phyloP scores from a whole-genome alignment of 2,329 filamentous ascomycete species.

The Berkeleyomyces rouxiae region DNA sequence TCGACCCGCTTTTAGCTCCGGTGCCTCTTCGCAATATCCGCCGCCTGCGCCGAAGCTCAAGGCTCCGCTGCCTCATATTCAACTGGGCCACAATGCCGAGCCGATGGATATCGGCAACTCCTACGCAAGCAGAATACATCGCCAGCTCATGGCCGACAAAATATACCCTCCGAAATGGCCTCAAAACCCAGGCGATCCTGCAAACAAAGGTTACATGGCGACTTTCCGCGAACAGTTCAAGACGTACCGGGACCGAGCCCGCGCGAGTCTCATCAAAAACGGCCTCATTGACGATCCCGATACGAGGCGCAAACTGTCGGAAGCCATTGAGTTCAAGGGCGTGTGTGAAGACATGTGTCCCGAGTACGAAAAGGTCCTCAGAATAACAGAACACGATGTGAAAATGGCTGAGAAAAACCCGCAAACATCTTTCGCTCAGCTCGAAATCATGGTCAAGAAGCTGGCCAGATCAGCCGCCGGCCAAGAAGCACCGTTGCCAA shows the following conservation, averaged over 20 bases:
- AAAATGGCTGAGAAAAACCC: constrained; percentile 37
- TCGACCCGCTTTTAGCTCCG: not conserved
- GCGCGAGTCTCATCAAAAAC: constrained; percentile 39
- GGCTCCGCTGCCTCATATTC: not conserved
- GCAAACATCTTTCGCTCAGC: constrained; percentile 29
- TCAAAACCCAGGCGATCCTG: constrained; percentile 34
- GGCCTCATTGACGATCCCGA: constrained; percentile 49
- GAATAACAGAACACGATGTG: constrained; percentile 45
- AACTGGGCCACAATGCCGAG: constrained; percentile 8
- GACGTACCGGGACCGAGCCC: constrained; percentile 38
- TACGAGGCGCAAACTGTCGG: constrained; percentile 41
- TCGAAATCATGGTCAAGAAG: constrained; percentile 46
- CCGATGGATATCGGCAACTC: constrained; percentile 20
- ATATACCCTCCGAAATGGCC: constrained; percentile 40
- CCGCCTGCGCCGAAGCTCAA: not conserved
- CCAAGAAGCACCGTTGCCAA: constrained; percentile 48
- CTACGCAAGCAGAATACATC: constrained; percentile 34
- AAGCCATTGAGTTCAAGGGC: constrained; percentile 50
- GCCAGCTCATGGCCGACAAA: constrained; percentile 36
- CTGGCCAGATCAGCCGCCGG: constrained; percentile 51
- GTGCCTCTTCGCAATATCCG: not conserved
- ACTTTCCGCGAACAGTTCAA: constrained; percentile 39
- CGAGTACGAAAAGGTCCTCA: constrained; percentile 45
- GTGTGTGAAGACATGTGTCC: constrained; percentile 56
- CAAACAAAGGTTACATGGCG: constrained; percentile 34